These are phyloP conservation scores for Ceratobasidium theobromae DNA, from an alignment of 1,284 basidiomycete species.

Conservation along the genomic window DNA sequence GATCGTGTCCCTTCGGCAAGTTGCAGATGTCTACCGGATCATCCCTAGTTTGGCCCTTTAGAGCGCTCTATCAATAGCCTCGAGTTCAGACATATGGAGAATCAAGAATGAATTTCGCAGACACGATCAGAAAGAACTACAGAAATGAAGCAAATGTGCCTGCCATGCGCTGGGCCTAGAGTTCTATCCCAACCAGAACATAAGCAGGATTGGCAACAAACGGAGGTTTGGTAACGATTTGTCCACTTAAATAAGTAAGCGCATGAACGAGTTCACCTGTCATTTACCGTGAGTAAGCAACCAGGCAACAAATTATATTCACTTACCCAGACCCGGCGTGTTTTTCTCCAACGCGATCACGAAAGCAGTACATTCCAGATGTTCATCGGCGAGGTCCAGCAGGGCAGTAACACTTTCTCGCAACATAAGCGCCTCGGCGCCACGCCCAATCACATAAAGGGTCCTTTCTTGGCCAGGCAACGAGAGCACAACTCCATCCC, in stretches of 20 bases:
- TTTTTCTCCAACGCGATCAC: constrained; percentile 70
- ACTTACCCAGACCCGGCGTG: constrained; percentile 52
- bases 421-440: constrained; percentile 69
- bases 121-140: background rate
- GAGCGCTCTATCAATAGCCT: background rate
- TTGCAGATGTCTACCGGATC: too few relatives aligned
- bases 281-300: background rate
- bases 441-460: constrained; percentile 78
- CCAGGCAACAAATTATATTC: background rate
- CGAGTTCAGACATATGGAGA: background rate
- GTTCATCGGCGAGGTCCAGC: constrained; percentile 77
- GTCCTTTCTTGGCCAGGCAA: constrained; percentile 69
- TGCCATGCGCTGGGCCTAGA: constrained; percentile 45
- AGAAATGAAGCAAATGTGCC: background rate
- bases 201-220: constrained; percentile 67
- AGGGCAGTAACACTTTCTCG: constrained; percentile 82
- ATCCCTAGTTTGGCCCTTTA: too few relatives aligned
- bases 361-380: constrained; percentile 69
- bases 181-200: constrained; percentile 75
- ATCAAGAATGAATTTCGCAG: background rate
- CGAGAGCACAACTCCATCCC: constrained; percentile 74
- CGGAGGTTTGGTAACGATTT: constrained; percentile 70
- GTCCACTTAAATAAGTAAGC: constrained; percentile 80
- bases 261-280: constrained; percentile 63
- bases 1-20: too few relatives aligned